Percentiles rank a stretch among this genome's conserved stretches.
phyloP scores from a whole-genome alignment of 345 rosid species.

The Citrus glauca region DNA sequence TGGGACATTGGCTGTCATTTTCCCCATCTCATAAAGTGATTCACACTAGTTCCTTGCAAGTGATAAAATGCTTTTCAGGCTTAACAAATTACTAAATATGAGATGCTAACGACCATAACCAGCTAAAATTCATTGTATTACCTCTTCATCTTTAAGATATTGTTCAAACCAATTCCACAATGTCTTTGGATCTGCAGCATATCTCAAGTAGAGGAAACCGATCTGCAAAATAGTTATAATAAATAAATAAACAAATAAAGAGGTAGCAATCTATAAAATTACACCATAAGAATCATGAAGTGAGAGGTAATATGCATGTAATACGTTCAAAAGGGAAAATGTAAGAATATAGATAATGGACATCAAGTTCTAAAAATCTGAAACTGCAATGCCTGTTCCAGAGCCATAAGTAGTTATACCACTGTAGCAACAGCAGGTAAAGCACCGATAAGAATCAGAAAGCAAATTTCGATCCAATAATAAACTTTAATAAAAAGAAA shows the following conservation, averaged over 20 bases:
- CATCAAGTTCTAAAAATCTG: background rate
- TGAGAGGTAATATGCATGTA: background rate
- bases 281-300: background rate
- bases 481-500: background rate
- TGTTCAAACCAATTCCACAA: conserved; percentile 95
- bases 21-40: background rate
- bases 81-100: background rate
- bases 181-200: conserved; percentile 91
- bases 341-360: background rate
- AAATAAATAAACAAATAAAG: background rate
- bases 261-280: background rate
- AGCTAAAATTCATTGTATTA: conserved; percentile 18
- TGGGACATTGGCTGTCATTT: background rate
- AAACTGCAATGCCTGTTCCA: background rate
- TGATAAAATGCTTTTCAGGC: background rate
- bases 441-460: background rate
- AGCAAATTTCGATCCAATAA: conserved; percentile 10
- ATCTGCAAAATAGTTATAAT: conserved; percentile 43
- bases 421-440: conserved; percentile 7
- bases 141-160: conserved; percentile 91
- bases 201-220: conserved; percentile 94
- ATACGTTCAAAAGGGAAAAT: background rate
- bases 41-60: background rate
- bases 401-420: too few species aligned
- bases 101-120: background rate